Percentiles rank a stretch among this genome's conserved stretches.
phyloP scores from a whole-genome alignment of 208 protist genomes.

The Leishmania turanica region DNA sequence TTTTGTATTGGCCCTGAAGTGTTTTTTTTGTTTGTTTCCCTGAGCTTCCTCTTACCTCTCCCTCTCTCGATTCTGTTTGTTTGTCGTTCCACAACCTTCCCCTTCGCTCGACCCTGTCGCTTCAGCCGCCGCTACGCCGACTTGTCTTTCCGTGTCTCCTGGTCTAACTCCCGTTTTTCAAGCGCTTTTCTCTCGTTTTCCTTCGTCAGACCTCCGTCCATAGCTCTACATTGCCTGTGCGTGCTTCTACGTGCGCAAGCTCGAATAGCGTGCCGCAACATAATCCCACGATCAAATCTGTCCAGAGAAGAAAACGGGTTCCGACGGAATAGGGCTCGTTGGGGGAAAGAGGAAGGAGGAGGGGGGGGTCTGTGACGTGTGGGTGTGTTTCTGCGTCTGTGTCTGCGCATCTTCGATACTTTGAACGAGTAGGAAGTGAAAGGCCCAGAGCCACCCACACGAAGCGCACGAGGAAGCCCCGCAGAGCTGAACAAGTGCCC shows the following conservation, averaged over 20 bases:
- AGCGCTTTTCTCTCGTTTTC: not conserved
- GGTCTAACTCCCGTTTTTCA: not conserved
- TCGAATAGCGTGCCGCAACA: slow-evolving; percentile 1
- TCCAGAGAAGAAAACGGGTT: not conserved
- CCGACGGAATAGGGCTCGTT: no score
- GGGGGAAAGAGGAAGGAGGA: not conserved
- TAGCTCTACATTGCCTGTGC: not conserved
- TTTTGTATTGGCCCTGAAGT: slow-evolving; percentile 16
- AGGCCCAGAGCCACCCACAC: not conserved
- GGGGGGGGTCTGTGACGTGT: not conserved
- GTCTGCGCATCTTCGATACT: not conserved
- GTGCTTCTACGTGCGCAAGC: not conserved
- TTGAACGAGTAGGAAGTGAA: not conserved
- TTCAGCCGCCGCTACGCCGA: not conserved
- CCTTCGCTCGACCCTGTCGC: slow-evolving; percentile 3
- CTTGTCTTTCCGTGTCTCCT: not conserved
- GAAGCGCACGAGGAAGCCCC: not conserved
- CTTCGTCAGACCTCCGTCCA: not conserved
- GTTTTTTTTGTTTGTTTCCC: not conserved
- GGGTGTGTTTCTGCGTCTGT: not conserved
- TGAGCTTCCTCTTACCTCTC: not conserved
- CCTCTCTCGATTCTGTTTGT: not conserved
- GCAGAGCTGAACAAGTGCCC: not conserved
- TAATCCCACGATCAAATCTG: not conserved
- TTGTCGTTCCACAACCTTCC: not conserved